Percentiles rank a stretch among this genome's conserved stretches.
Conservation (phyloP, 2,329 filamentous ascomycete genomes). For the Thielaviopsis ethacetica region DNA sequence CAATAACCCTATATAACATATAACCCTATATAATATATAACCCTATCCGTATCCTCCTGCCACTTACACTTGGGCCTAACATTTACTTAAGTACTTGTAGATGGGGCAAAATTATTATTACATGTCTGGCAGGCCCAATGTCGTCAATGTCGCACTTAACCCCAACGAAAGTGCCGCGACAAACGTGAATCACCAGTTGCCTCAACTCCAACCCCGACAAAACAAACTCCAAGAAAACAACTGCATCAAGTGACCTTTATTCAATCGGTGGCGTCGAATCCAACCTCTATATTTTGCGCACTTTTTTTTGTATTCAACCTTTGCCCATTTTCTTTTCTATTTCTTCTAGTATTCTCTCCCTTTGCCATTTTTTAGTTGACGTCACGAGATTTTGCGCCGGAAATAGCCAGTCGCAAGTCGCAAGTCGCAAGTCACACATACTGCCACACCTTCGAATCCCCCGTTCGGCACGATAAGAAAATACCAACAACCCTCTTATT, state of each 20-base stretch:
- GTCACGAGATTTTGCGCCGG: not conserved
- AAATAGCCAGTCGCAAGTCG: not conserved
- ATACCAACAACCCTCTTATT: not conserved
- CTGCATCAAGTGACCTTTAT: not conserved
- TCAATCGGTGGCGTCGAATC: not conserved
- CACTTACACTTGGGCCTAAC: too few relatives aligned
- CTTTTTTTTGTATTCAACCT: not conserved
- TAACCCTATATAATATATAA: too few relatives aligned
- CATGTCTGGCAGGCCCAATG: not conserved
- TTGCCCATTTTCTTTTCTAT: not conserved
- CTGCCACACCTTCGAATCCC: not conserved
- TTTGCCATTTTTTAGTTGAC: not conserved
- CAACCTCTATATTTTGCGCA: not conserved
- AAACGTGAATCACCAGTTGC: conserved; percentile 2
- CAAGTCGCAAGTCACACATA: not conserved
- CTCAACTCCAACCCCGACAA: not conserved
- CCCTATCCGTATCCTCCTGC: too few relatives aligned
- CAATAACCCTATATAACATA: too few relatives aligned
- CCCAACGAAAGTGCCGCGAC: conserved; percentile 3
- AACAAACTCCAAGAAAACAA: not conserved
- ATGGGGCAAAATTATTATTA: not conserved
- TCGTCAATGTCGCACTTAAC: not conserved
- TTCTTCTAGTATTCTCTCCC: not conserved
- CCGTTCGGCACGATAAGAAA: not conserved
- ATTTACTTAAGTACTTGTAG: too few relatives aligned